Percentiles rank a stretch among this genome's conserved stretches.
phyloP scores from a whole-genome alignment of 1,284 basidiomycete genomes.

The Flammula alnicola region DNA sequence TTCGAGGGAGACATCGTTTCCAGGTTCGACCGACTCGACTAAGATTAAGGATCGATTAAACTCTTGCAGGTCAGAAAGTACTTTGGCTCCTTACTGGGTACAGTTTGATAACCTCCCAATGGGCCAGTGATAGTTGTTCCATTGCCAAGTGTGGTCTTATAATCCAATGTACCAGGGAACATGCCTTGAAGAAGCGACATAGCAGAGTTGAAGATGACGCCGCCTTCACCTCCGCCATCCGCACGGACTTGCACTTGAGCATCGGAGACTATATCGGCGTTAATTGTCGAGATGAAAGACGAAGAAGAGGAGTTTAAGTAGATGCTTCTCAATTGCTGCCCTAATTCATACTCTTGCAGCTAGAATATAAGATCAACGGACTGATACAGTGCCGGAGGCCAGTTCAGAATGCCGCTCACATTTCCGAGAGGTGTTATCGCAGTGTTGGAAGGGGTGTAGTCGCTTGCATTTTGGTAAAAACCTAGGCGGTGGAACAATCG shows the following conservation, averaged over 20 bases:
- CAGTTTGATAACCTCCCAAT: slow-evolving; percentile 73
- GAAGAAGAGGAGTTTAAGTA: slow-evolving; percentile 67
- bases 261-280: slow-evolving; percentile 55
- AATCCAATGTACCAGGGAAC: slow-evolving; percentile 59
- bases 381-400: no score
- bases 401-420: slow-evolving; percentile 49
- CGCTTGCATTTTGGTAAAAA: slow-evolving; percentile 68
- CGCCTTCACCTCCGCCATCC: slow-evolving; percentile 80
- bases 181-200: slow-evolving; percentile 73
- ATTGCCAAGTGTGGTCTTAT: slow-evolving; percentile 70
- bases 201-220: slow-evolving; percentile 71
- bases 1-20: slow-evolving; percentile 46
- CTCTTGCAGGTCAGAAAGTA: slow-evolving; percentile 26
- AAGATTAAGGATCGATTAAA: neutral
- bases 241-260: slow-evolving; percentile 62
- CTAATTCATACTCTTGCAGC: slow-evolving; percentile 72
- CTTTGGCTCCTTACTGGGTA: slow-evolving; percentile 59
- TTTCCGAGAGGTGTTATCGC: slow-evolving; percentile 80
- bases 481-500: slow-evolving; percentile 30
- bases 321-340: slow-evolving; percentile 58
- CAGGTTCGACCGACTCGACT: slow-evolving; percentile 63
- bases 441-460: slow-evolving; percentile 68
- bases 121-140: slow-evolving; percentile 69
- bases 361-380: slow-evolving; percentile 31
- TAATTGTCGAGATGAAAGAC: slow-evolving; percentile 63